Evolutionary conservation across 2,329 filamentous ascomycete species (phyloP).

Genomic region (Esteya vermicola): DNA sequence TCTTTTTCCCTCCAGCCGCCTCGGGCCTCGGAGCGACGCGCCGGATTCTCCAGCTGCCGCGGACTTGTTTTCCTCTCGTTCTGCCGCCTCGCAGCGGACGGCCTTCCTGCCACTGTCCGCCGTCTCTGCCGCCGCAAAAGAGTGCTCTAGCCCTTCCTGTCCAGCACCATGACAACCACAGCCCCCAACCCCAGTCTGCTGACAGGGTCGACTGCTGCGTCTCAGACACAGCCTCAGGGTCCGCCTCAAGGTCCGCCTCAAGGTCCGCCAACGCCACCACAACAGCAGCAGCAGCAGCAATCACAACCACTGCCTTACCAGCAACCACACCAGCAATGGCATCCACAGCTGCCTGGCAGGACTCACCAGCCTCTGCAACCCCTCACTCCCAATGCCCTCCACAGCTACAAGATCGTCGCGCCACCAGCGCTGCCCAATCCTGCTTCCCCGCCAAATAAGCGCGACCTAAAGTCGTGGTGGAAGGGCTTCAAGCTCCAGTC

Average conservation of each 20-base stretch:
- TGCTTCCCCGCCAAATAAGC: constrained; percentile 65
- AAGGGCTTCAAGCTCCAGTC: constrained; percentile 72
- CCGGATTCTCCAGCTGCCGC: neutral
- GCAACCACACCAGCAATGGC: neutral
- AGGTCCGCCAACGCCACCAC: constrained; percentile 4
- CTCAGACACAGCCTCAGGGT: neutral
- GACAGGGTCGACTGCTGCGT: neutral
- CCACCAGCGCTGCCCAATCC: constrained; percentile 21
- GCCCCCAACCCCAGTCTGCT: constrained; percentile 1
- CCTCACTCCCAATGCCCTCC: constrained; percentile 5
- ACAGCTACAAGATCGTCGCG: constrained; percentile 1
- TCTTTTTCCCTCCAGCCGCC: neutral
- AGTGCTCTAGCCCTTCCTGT: too few relatives aligned
- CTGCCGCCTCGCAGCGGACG: neutral
- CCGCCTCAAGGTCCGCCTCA: neutral
- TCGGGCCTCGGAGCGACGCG: too few relatives aligned
- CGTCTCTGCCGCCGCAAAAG: neutral
- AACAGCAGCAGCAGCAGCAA: too few relatives aligned
- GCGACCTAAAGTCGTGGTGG: constrained; percentile 94
- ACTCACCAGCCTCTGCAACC: constrained; percentile 5
- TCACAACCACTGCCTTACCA: neutral
- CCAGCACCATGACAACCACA: constrained; percentile 3
- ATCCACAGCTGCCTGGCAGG: neutral
- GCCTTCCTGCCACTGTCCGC: neutral
- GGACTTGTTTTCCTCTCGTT: neutral